Conservation (phyloP, 768 basidiomycete genomes). For the Tricholoma sp. region DNA sequence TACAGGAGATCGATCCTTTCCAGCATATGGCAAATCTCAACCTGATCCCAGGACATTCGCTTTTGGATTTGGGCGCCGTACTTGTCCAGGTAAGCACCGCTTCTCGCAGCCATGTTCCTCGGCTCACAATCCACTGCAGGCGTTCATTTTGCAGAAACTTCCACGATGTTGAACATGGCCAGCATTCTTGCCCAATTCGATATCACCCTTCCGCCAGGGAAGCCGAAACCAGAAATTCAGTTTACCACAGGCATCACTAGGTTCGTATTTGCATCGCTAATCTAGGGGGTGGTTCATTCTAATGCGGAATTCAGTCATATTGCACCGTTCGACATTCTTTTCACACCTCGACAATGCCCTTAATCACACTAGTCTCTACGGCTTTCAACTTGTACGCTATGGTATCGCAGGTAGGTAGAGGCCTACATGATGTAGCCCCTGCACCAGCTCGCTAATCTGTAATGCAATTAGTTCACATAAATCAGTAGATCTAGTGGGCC, state of each 20-base stretch:
- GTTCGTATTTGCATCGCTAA: conserved; percentile 11
- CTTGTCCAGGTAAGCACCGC: conserved; percentile 25
- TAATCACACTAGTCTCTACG: too few species aligned
- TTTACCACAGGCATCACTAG: conserved; percentile 29
- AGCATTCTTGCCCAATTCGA: conserved; percentile 24
- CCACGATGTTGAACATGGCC: conserved; percentile 28
- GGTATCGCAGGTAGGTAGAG: background rate
- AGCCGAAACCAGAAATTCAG: conserved; percentile 13
- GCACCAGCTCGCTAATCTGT: too few species aligned
- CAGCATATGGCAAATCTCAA: conserved; percentile 7
- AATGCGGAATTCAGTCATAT: conserved; percentile 16
- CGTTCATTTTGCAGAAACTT: conserved; percentile 26
- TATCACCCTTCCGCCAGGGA: conserved; percentile 18
- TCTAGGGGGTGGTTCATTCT: background rate
- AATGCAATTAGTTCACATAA: too few species aligned
- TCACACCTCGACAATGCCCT: conserved; percentile 7
- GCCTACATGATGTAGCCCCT: too few species aligned
- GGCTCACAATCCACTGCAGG: conserved; percentile 13
- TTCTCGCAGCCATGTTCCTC: background rate
- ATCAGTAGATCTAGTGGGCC: too few species aligned
- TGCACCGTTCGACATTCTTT: conserved; percentile 16
- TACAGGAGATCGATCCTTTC: background rate
- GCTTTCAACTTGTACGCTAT: too few species aligned
- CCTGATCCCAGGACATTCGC: conserved; percentile 28
- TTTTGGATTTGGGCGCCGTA: conserved; percentile 30